phyloP scores from a whole-genome alignment of 371 early-diverging fungal species.

The Dichotomocladium elegans region DNA sequence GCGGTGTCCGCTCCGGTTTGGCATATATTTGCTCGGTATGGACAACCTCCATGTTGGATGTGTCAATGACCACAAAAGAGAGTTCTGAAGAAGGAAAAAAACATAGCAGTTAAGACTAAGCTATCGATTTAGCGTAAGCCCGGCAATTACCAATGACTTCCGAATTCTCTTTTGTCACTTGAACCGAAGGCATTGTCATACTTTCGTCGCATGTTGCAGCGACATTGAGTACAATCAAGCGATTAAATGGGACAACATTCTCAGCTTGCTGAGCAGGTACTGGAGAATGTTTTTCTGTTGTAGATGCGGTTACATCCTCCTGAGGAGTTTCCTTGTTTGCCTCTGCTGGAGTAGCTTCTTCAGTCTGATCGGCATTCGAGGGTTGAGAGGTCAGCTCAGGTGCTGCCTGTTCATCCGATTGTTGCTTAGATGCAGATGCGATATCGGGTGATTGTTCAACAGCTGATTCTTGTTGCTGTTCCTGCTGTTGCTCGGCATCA shows the following conservation, averaged over 20 bases:
- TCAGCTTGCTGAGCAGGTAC: neutral
- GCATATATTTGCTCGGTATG: constrained; percentile 63
- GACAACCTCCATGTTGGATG: constrained; percentile 39
- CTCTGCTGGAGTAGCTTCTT: neutral
- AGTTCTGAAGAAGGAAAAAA: constrained; percentile 21
- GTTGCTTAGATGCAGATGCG: no score
- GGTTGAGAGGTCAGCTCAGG: neutral
- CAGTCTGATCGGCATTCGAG: neutral
- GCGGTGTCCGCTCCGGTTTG: constrained; percentile 61
- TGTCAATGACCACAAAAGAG: constrained; percentile 37
- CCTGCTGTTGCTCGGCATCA: neutral
- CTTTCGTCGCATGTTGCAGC: constrained; percentile 76
- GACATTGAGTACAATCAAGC: constrained; percentile 63
- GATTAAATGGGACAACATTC: constrained; percentile 49
- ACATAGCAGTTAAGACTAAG: constrained; percentile 2
- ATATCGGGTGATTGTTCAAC: neutral
- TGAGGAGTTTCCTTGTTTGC: neutral
- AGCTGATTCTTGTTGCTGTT: neutral
- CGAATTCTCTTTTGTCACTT: constrained; percentile 57
- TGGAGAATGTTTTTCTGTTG: neutral
- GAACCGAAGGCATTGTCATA: constrained; percentile 54
- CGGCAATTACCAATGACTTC: constrained; percentile 38
- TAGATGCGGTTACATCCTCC: neutral
- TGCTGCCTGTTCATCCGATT: neutral
- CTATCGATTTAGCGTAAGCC: neutral